Conservation (phyloP, 2,329 filamentous ascomycete species). For the Raffaelea ambrosiae region DNA sequence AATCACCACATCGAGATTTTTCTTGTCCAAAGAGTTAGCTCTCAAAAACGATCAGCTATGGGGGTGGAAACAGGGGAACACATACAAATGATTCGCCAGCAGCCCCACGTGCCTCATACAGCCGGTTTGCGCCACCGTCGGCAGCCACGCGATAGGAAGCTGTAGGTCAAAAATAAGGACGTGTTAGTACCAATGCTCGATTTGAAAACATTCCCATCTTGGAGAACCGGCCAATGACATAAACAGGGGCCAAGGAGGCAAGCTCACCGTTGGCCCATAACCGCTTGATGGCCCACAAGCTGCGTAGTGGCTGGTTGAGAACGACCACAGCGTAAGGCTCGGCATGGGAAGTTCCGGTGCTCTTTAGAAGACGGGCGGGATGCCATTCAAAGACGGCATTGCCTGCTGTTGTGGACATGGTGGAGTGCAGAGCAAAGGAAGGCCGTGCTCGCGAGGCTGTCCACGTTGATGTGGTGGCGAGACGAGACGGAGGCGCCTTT, state of each 20-base stretch:
- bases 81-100: slow-evolving; percentile 25
- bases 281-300: slow-evolving; percentile 36
- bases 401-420: not conserved
- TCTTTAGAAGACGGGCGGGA: slow-evolving; percentile 14
- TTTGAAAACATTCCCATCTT: too few relatives aligned
- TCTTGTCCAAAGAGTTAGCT: slow-evolving; percentile 11
- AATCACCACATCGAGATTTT: slow-evolving; percentile 64
- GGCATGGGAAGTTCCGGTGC: not conserved
- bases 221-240: too few relatives aligned
- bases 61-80: slow-evolving; percentile 2
- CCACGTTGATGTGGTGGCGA: too few relatives aligned
- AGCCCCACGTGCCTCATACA: slow-evolving; percentile 35
- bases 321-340: slow-evolving; percentile 34
- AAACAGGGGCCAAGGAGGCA: not conserved
- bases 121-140: slow-evolving; percentile 81
- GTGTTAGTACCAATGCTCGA: too few relatives aligned
- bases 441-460: not conserved
- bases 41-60: not conserved
- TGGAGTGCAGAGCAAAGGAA: not conserved
- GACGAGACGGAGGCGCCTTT: too few relatives aligned
- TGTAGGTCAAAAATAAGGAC: slow-evolving; percentile 2
- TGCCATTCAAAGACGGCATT: slow-evolving; percentile 15
- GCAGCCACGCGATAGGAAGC: slow-evolving; percentile 55
- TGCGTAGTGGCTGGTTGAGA: slow-evolving; percentile 42
- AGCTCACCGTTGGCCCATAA: slow-evolving; percentile 40